Conservation (phyloP, 495 filamentous ascomycete genomes). For the Schizothecium vesticola region DNA sequence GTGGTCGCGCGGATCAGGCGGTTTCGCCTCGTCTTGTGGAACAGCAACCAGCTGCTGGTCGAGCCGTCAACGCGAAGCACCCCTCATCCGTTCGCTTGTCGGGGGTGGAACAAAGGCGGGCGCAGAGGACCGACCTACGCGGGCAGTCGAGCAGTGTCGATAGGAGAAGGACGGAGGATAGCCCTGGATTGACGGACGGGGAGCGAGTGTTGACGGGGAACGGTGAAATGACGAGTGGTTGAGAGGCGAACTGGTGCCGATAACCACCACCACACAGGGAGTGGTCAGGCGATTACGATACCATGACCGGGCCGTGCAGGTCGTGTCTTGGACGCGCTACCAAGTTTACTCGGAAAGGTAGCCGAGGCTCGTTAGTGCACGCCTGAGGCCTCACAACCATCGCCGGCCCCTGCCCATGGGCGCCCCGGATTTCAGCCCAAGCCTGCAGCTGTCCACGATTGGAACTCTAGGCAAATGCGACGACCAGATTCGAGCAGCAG, state of each 20-base stretch:
- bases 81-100: conserved; percentile 2
- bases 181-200: not conserved
- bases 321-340: not conserved
- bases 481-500: no score
- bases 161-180: not conserved
- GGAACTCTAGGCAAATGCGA: not conserved
- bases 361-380: conserved; percentile 1
- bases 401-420: not conserved
- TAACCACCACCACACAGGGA: conserved; percentile 6
- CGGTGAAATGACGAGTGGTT: conserved; percentile 5
- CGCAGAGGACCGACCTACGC: not conserved
- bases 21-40: conserved; percentile 4
- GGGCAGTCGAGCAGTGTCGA: not conserved
- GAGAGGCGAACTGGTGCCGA: not conserved
- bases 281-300: conserved; percentile 8
- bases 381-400: not conserved
- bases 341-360: not conserved
- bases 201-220: conserved; percentile 5
- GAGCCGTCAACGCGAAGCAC: conserved; percentile 4
- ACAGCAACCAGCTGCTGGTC: conserved; percentile 7
- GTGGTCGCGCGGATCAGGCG: conserved; percentile 6
- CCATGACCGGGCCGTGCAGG: not conserved
- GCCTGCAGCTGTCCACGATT: no score
- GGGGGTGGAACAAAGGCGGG: not conserved
- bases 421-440: not conserved